Conservation (phyloP, 164 flowering plant genomes). For the Chloranthus sessilifolius region DNA sequence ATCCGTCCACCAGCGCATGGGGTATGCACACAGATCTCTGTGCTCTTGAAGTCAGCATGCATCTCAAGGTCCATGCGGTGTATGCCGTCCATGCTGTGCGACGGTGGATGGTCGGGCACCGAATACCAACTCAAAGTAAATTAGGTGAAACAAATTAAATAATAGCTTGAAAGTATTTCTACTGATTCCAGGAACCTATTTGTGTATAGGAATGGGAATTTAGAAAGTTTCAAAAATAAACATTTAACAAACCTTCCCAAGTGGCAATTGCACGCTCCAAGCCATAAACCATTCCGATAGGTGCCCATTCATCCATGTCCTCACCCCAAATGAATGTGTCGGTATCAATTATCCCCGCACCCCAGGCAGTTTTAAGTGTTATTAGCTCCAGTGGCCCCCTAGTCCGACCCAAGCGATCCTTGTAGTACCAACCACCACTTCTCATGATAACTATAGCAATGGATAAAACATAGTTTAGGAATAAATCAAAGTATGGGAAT, state of each 20-base stretch:
- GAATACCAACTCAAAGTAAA: too few relatives aligned
- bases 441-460: slow-evolving; percentile 70
- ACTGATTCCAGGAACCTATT: background rate
- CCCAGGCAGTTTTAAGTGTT: slow-evolving; percentile 88
- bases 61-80: too few relatives aligned
- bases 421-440: slow-evolving; percentile 74
- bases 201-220: too few relatives aligned
- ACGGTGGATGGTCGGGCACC: too few relatives aligned
- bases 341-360: slow-evolving; percentile 83
- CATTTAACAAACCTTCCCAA: slow-evolving; percentile 78
- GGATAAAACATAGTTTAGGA: background rate
- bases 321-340: slow-evolving; percentile 97
- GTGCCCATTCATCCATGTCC: slow-evolving; percentile 99
- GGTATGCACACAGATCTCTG: too few relatives aligned
- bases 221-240: background rate
- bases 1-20: too few relatives aligned
- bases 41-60: too few relatives aligned
- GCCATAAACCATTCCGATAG: slow-evolving; percentile 90
- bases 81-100: too few relatives aligned
- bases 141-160: too few relatives aligned
- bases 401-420: slow-evolving; percentile 90
- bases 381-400: slow-evolving; percentile 85
- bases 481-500: background rate
- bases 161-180: background rate
- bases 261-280: slow-evolving; percentile 88